Percentiles rank a stretch among this genome's conserved stretches.
These are phyloP conservation scores for Jackrogersella minutella DNA, from an alignment of 495 filamentous ascomycete species.

Conservation along the genomic window DNA sequence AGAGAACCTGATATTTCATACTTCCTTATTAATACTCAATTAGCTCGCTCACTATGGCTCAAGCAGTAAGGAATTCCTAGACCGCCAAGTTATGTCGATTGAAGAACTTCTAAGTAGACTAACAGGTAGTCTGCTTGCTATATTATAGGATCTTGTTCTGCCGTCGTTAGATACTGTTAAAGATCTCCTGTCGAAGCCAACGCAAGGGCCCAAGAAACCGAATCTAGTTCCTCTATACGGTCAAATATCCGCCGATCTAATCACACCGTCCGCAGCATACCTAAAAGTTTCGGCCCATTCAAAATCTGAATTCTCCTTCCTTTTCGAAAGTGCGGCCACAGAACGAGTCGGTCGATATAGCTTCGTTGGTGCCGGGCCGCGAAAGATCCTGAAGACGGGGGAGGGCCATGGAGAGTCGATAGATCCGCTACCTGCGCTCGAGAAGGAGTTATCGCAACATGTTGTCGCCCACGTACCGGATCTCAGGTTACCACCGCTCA, in stretches of 20 bases:
- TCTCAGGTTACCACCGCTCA: slow-evolving; percentile 80
- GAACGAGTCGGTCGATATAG: slow-evolving; percentile 93
- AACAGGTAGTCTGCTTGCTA: slow-evolving; percentile 5
- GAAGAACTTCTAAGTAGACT: slow-evolving; percentile 7
- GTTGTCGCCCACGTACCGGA: slow-evolving; percentile 82
- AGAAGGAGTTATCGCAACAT: slow-evolving; percentile 78
- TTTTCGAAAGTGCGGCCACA: slow-evolving; percentile 93
- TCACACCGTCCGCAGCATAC: slow-evolving; percentile 92
- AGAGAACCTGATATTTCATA: neutral
- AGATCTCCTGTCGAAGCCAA: slow-evolving; percentile 39
- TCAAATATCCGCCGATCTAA: slow-evolving; percentile 85
- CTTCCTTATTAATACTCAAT: neutral
- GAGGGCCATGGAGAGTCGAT: slow-evolving; percentile 81
- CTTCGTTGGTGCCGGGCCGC: slow-evolving; percentile 90
- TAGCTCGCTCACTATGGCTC: slow-evolving; percentile 42
- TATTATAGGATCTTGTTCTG: slow-evolving; percentile 43
- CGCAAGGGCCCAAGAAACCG: slow-evolving; percentile 49
- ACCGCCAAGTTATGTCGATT: slow-evolving; percentile 17
- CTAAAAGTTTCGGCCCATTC: slow-evolving; percentile 82
- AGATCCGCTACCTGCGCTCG: slow-evolving; percentile 83
- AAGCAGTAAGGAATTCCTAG: slow-evolving; percentile 43
- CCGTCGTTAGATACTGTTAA: slow-evolving; percentile 46
- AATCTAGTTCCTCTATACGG: slow-evolving; percentile 88
- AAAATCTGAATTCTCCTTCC: slow-evolving; percentile 74
- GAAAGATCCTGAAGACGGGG: slow-evolving; percentile 87